Conservation (phyloP, 2,329 filamentous ascomycete genomes). For the Pyrenophora seminiperda region DNA sequence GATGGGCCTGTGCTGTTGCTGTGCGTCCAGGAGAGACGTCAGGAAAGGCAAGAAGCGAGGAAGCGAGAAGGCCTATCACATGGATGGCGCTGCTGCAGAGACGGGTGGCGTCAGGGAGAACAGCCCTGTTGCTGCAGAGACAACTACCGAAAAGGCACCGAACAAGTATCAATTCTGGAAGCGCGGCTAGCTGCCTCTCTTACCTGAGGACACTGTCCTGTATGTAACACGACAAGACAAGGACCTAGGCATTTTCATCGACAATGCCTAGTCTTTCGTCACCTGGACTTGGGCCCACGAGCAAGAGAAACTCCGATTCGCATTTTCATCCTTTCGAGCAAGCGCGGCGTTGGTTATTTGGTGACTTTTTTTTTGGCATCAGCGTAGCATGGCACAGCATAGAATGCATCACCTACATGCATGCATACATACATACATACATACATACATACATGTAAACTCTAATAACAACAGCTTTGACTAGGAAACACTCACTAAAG, state of each 20-base stretch:
- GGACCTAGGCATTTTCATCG: neutral
- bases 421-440: neutral
- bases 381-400: neutral
- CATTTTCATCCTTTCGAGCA: conserved; percentile 9
- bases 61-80: conserved; percentile 43
- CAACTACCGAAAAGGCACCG: conserved; percentile 5
- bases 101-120: conserved; percentile 8
- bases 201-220: neutral
- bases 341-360: conserved; percentile 25
- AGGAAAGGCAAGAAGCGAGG: conserved; percentile 54
- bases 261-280: neutral
- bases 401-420: conserved; percentile 1
- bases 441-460: conserved; percentile 1
- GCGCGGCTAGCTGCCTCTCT: conserved; percentile 14
- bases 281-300: neutral
- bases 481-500: too few relatives aligned
- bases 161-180: conserved; percentile 26
- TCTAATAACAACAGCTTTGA: conserved; percentile 7
- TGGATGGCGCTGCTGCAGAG: conserved; percentile 15
- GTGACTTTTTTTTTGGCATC: conserved; percentile 1
- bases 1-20: conserved; percentile 78
- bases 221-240: conserved; percentile 1
- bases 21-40: conserved; percentile 62
- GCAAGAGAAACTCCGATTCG: neutral
- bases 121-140: conserved; percentile 5